Base-by-base conservation (phyloP, 192 early-diverging fungal genomes). In the Pilaira anomala region DNA sequence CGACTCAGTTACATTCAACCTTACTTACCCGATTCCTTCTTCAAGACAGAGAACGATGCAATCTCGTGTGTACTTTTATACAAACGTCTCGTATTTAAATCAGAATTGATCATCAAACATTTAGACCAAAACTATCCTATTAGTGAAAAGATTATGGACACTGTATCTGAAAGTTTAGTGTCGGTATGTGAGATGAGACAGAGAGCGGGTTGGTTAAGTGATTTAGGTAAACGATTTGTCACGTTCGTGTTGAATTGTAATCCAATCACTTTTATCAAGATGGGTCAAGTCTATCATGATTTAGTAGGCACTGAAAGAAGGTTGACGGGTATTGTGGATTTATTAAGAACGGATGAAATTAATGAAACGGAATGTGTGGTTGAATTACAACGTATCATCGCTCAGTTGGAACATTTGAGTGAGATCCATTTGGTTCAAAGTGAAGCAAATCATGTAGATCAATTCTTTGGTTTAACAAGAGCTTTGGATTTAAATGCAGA, bases 11-110 rank as follows among this genome's bases (percentile, higher is more conserved):
- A 78, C 50, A 78, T 85, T 13, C 71, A 79, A 53, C 84, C 90
- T 12, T 98, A 91, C 65, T 70, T 96, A 54, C 93, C 96, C 0
- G 90, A 91, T 46, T 78, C 87, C 11, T 96, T 95, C 71, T 90
- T 89, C 73, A 76, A 76, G 42, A 83, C 78, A 24, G 96, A 98
- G 55, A 79, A 89, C 59, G 90, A 89, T 58, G 81, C 91, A 2
- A 85, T 96, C 19, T 72, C 78, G 14, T 78, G 87, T 28, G 45
- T 95, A 41, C 68, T 98, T 30, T 64, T 94, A 30, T 87, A 96
- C 65, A 83, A 86, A 70, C 86, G 96, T 12, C 66, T 98, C 19
- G 78, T 81, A 16, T 93, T 91, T 77, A 98, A 98, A 75, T 71
- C 87, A 3, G 84, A 89, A 30, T 72, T 96, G 21, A 78, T 89